These are phyloP conservation scores for Moringa oleifera DNA, from an alignment of 345 rosid species.

Conservation along the genomic window DNA sequence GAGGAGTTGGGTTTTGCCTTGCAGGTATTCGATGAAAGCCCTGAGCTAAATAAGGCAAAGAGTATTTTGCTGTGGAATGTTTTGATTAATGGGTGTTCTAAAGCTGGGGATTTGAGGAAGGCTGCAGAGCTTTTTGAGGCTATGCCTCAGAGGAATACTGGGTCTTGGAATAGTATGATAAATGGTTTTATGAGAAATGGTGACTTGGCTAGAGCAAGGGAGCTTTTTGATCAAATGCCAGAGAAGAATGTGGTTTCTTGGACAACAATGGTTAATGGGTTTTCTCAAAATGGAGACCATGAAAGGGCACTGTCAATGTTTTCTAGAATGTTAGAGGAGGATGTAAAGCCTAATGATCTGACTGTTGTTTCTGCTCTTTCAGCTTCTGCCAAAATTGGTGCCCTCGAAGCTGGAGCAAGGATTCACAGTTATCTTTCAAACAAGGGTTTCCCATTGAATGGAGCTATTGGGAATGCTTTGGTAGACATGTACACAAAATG, in stretches of 20 bases:
- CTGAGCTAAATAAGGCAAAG: constrained; percentile 27
- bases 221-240: constrained; percentile 43
- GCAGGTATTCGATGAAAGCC: constrained; percentile 64
- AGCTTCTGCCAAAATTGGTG: constrained; percentile 61
- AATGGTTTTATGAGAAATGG: constrained; percentile 43
- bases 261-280: constrained; percentile 53
- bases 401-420: constrained; percentile 43
- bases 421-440: constrained; percentile 40
- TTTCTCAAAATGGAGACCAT: constrained; percentile 31
- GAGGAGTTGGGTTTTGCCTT: constrained; percentile 22
- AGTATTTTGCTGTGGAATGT: constrained; percentile 57
- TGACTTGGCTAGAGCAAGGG: constrained; percentile 30
- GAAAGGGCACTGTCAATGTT: constrained; percentile 43
- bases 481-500: constrained; percentile 63
- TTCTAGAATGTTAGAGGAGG: constrained; percentile 47
- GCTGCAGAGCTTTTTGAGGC: constrained; percentile 40
- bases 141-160: constrained; percentile 43
- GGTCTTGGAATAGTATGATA: constrained; percentile 58
- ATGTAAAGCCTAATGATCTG: constrained; percentile 39
- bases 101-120: constrained; percentile 35
- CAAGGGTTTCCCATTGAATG: constrained; percentile 35
- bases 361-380: constrained; percentile 52
- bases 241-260: constrained; percentile 50
- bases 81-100: constrained; percentile 53
- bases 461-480: constrained; percentile 43